Conservation (phyloP, 352 stramenopile genomes). For the Phytophthora agathidicida region DNA sequence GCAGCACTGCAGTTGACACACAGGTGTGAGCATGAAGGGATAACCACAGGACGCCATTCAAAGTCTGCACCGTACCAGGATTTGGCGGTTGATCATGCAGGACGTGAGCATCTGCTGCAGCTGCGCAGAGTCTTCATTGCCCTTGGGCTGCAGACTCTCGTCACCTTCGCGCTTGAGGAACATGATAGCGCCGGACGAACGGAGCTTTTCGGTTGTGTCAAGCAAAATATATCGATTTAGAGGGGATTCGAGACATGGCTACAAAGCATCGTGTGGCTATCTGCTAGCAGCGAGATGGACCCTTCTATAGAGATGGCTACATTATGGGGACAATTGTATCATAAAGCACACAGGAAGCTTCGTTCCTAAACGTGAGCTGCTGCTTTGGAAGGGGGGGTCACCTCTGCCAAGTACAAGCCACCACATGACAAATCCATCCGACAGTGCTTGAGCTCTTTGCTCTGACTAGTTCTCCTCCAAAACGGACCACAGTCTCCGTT, state of each 20-base stretch:
- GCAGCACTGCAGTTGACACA: constrained; percentile 52
- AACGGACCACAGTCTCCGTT: too few relatives aligned
- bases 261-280: constrained; percentile 1
- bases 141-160: constrained; percentile 54
- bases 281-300: constrained; percentile 1
- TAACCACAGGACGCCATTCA: background rate
- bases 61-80: constrained; percentile 46
- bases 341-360: too few relatives aligned
- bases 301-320: constrained; percentile 1
- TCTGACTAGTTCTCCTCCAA: constrained; percentile 1
- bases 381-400: too few relatives aligned
- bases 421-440: constrained; percentile 5
- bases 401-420: background rate
- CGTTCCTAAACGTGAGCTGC: too few relatives aligned
- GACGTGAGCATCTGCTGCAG: constrained; percentile 86
- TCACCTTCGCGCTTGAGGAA: constrained; percentile 61
- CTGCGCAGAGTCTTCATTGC: constrained; percentile 70
- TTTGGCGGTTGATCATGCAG: constrained; percentile 87
- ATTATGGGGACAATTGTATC: background rate
- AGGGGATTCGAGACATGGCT: constrained; percentile 5
- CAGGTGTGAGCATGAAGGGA: background rate
- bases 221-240: background rate
- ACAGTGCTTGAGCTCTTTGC: background rate
- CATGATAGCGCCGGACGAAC: constrained; percentile 45
- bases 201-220: too few relatives aligned